Conservation (phyloP, 1,139 yeast species). For the Pichia norvegensis region DNA sequence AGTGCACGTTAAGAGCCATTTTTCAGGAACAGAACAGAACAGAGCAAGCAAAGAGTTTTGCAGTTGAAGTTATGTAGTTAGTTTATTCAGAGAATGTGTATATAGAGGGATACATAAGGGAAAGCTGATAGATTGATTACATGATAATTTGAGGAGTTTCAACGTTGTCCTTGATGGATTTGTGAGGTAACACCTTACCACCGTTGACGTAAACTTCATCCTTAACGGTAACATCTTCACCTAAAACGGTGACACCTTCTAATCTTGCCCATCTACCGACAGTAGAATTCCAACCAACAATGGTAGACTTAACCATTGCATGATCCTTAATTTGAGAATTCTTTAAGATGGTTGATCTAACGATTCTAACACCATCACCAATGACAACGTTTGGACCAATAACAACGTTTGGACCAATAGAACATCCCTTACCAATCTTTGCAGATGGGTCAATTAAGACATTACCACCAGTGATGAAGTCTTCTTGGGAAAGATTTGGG, state of each 20-base stretch:
- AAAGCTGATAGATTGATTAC: constrained; percentile 37
- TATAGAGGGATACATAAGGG: neutral
- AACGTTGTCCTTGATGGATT: constrained; percentile 91
- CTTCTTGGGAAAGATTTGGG: constrained; percentile 55
- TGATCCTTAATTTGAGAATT: constrained; percentile 93
- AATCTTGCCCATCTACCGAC: constrained; percentile 99
- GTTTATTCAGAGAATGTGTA: neutral
- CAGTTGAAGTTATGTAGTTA: neutral
- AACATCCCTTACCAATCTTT: constrained; percentile 83
- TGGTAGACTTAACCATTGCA: constrained; percentile 96
- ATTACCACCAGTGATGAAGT: constrained; percentile 82
- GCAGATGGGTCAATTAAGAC: constrained; percentile 95
- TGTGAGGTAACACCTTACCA: constrained; percentile 98
- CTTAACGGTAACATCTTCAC: constrained; percentile 97
- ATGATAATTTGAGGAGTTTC: constrained; percentile 97
- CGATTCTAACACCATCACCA: constrained; percentile 98
- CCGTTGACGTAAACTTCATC: constrained; percentile 98
- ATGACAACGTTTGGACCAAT: constrained; percentile 95
- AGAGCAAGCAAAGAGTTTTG: no score
- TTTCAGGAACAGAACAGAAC: no score
- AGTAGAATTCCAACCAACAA: constrained; percentile 98
- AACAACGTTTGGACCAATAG: constrained; percentile 97
- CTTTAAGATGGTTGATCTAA: constrained; percentile 86
- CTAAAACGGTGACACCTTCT: constrained; percentile 95
- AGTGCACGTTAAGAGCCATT: no score